Base-by-base conservation (phyloP, 108 stramenopile genomes). In the Pseudonitzschia pungens region DNA sequence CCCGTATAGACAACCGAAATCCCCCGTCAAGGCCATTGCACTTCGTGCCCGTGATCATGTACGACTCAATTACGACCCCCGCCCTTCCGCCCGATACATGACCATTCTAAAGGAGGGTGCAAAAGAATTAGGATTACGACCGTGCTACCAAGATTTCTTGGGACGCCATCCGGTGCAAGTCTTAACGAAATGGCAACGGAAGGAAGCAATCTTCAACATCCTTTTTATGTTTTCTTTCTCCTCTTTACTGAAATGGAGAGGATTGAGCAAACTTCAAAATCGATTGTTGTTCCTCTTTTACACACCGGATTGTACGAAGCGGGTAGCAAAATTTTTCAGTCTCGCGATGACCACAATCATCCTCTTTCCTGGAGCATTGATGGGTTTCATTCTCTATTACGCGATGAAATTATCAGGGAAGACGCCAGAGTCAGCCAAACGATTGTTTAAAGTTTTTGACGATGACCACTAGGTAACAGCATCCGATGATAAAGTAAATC, bases 81-180 rank as follows among this genome's bases (percentile, higher is more conserved):
- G 48, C 24, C 86, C 86, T 28, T 83, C 82, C 15, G 52, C 32
- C 44, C 66, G 86, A 18, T 87, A 87, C 65, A 84, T 87, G 86
- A 66, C 59, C 32, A 82, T 87, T 21, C 36, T 87, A 32, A 70
- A 69, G n/a, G 40, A 74, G 50, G 86, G 86, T 1, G 86, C 86
- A 24, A 42, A 58, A 21, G 86, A 87, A 67, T 50, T 87, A 12
- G 75, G 75, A 50, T 64, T 87, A 31, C 24, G 73, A 36, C 77
- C 70, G 21, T 79, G 55, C 10, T 87, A 87, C 64, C 81, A 79
- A 64, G 68, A 87, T 32, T 87, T 74, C 45, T 55, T 87, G 45
- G 60, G 63, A 12, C 33, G 78, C 20, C 82, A 83, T 75, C 81
- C 83, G 22, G 67, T 78, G 20, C 76, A 86, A 56, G 21, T 45